phyloP scores from a whole-genome alignment of 2,329 filamentous ascomycete species.

The Phoma sp. region DNA sequence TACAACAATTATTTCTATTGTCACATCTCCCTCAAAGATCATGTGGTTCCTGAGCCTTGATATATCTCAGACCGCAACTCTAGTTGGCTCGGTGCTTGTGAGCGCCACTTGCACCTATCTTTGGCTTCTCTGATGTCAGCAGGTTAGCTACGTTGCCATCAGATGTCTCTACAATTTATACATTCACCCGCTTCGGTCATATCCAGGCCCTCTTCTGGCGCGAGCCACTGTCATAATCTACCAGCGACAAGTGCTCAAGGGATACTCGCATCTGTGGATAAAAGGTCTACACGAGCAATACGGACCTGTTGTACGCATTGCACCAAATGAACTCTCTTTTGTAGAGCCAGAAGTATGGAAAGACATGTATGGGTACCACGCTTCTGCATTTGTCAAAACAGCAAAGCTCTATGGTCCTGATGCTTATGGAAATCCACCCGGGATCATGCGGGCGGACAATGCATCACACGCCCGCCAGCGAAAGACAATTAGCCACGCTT shows the following conservation, averaged over 20 bases:
- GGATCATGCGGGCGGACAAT: slow-evolving; percentile 34
- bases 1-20: too few relatives aligned
- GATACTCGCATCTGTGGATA: slow-evolving; percentile 22
- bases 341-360: slow-evolving; percentile 45
- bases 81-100: too few relatives aligned
- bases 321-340: slow-evolving; percentile 49
- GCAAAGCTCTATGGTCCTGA: slow-evolving; percentile 41
- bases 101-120: neutral
- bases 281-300: slow-evolving; percentile 45
- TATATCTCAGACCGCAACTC: too few relatives aligned
- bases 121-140: slow-evolving; percentile 11
- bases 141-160: neutral
- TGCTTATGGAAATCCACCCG: slow-evolving; percentile 26
- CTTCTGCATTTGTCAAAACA: slow-evolving; percentile 40
- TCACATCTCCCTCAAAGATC: too few relatives aligned
- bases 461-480: slow-evolving; percentile 44
- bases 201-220: slow-evolving; percentile 8
- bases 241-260: slow-evolving; percentile 25
- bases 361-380: slow-evolving; percentile 49
- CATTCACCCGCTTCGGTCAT: slow-evolving; percentile 13
- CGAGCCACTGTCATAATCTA: neutral
- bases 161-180: slow-evolving; percentile 8
- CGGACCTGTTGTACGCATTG: slow-evolving; percentile 48
- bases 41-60: too few relatives aligned
- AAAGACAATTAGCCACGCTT: slow-evolving; percentile 46